These are phyloP conservation scores for Ceratobasidium sp. DNA, from an alignment of 1,284 basidiomycete species.

Conservation along the genomic window DNA sequence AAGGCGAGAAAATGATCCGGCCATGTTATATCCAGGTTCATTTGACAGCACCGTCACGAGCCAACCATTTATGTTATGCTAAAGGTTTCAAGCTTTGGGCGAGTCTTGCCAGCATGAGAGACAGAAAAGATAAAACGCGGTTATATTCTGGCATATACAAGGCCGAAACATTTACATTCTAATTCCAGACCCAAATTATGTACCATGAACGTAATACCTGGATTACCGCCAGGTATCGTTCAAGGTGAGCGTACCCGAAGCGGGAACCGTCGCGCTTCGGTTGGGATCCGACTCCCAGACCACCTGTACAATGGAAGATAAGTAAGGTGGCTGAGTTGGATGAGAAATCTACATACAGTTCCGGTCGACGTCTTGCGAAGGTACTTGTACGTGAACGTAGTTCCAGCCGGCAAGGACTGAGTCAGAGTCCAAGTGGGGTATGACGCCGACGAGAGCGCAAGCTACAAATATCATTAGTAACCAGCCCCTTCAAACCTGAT, in stretches of 20 bases:
- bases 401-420: slow-evolving; percentile 61
- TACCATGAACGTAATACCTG: too few species aligned
- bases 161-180: too few species aligned
- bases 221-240: slow-evolving; percentile 50
- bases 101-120: too few species aligned
- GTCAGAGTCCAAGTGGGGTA: slow-evolving; percentile 68
- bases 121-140: too few species aligned
- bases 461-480: slow-evolving; percentile 52
- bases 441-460: slow-evolving; percentile 63
- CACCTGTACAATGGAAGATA: slow-evolving; percentile 49
- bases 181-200: too few species aligned
- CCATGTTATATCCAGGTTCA: too few species aligned
- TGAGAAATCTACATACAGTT: slow-evolving; percentile 57
- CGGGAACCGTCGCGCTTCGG: slow-evolving; percentile 58
- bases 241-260: slow-evolving; percentile 58
- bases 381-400: slow-evolving; percentile 69
- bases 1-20: too few species aligned
- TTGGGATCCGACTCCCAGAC: slow-evolving; percentile 70
- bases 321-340: neutral
- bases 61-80: too few species aligned
- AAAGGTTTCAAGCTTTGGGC: too few species aligned
- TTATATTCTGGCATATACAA: too few species aligned
- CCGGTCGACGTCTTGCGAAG: slow-evolving; percentile 67
- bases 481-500: neutral
- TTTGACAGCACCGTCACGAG: too few species aligned